phyloP scores from a whole-genome alignment of 225 moss, liverwort and hornwort species.

The Marchantia polymorpha region DNA sequence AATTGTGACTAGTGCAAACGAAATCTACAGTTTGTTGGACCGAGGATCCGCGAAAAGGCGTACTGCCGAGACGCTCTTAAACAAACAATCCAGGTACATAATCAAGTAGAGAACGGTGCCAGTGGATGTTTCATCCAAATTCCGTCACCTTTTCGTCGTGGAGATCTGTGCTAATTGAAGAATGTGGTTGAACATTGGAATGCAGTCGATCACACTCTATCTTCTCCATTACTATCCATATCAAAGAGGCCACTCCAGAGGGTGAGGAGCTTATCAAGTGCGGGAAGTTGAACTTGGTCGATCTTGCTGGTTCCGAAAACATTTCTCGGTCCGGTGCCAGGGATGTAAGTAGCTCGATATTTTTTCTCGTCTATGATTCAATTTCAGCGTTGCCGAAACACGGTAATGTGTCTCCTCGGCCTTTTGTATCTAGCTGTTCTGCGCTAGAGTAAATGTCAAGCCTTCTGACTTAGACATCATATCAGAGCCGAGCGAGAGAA shows the following conservation, averaged over 20 bases:
- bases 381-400: background rate
- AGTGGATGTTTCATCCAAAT: background rate
- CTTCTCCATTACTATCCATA: slow-evolving; percentile 90
- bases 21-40: slow-evolving; percentile 86
- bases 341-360: slow-evolving; percentile 48
- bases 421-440: background rate
- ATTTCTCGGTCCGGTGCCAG: slow-evolving; percentile 94
- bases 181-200: background rate
- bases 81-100: slow-evolving; percentile 84
- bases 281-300: slow-evolving; percentile 92
- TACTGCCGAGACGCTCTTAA: slow-evolving; percentile 84
- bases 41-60: slow-evolving; percentile 93
- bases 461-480: background rate
- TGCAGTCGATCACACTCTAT: slow-evolving; percentile 93
- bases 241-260: slow-evolving; percentile 95
- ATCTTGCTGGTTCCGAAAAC: slow-evolving; percentile 95
- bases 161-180: background rate
- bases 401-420: background rate
- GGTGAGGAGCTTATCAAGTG: slow-evolving; percentile 97
- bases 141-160: background rate
- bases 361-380: background rate
- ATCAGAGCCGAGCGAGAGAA: slow-evolving; percentile 84
- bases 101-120: background rate
- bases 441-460: background rate
- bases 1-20: slow-evolving; percentile 86